Base-by-base conservation (phyloP, 164 flowering plant species). In the Tinospora cordifolia region DNA sequence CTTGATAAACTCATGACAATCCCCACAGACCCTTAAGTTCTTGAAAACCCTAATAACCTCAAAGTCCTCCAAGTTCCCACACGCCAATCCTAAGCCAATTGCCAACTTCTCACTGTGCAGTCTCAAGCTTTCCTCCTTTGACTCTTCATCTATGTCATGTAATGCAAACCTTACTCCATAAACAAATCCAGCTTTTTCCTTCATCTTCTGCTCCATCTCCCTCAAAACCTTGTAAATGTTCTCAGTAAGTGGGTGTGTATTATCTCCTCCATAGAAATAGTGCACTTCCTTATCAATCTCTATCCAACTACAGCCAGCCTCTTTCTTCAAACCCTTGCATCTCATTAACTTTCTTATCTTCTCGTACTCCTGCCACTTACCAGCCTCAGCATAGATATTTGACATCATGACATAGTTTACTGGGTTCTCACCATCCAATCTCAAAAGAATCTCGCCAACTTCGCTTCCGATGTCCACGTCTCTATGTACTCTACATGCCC, bases 371-470 rank as follows among this genome's bases (percentile, higher is more conserved):
- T 72, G 76, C 93, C 95, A 92, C 38, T 74, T 68, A 19, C 92
- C 92, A 10, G 86, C 87, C 46, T 85, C 86, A 1, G 87, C 92
- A 74, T 79, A 87, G 13, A 90, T 71, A 54, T 90, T 87, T 21
- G 97, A 88, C 82, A 92, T 66, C 87, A 85, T 79, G 62, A 90
- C 95, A 79, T 88, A 92, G 72, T 90, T 92, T 6, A 84, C 95
- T 0, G 89, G 81, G 71, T 84, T 86, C 13, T 81, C 75, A 58
- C 86, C 77, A 70, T 92, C 92, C 78, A 86, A 46, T 66, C 71
- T 80, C 78, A 90, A 38, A 41, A 92, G 83, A 68, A 80, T 81
- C 69, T 85, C 80, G 26, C 91, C 90, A 6, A 87, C 87, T 81
- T 87, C 88, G 58, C 77, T 77, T 25, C 88, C 93, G 65, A 85